These are phyloP conservation scores for Ascochyta koolunga DNA, from an alignment of 2,329 filamentous ascomycete genomes.

Conservation along the genomic window DNA sequence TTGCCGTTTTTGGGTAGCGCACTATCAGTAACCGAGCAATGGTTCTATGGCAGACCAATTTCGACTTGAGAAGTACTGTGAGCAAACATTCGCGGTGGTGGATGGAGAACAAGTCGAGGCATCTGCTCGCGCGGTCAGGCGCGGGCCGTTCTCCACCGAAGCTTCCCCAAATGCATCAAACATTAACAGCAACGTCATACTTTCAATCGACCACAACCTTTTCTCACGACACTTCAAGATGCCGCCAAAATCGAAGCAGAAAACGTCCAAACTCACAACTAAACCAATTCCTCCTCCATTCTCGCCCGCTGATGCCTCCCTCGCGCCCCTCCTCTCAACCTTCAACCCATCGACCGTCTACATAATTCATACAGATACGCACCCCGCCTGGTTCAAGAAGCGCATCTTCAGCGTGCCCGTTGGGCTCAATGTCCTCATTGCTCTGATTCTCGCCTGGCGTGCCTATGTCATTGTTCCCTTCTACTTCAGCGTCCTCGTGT, in stretches of 20 bases:
- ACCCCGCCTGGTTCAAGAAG: conserved; percentile 73
- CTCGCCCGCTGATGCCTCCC: conserved; percentile 62
- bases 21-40: neutral
- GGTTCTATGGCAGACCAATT: neutral
- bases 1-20: neutral
- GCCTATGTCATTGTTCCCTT: conserved; percentile 71
- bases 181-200: conserved; percentile 17
- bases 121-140: neutral
- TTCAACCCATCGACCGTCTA: conserved; percentile 77
- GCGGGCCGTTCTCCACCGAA: conserved; percentile 12
- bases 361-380: conserved; percentile 80
- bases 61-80: neutral
- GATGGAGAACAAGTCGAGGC: no score
- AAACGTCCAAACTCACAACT: conserved; percentile 20
- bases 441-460: conserved; percentile 69
- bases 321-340: conserved; percentile 69
- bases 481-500: conserved; percentile 72
- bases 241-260: conserved; percentile 30
- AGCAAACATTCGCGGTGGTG: neutral
- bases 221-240: conserved; percentile 9
- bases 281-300: conserved; percentile 16
- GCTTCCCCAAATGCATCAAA: neutral
- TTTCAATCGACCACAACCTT: neutral
- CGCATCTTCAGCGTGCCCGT: conserved; percentile 83
- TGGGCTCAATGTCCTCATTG: conserved; percentile 74